These are phyloP conservation scores for Coemansia erecta DNA, from an alignment of 192 early-diverging fungal genomes.

Conservation along the genomic window DNA sequence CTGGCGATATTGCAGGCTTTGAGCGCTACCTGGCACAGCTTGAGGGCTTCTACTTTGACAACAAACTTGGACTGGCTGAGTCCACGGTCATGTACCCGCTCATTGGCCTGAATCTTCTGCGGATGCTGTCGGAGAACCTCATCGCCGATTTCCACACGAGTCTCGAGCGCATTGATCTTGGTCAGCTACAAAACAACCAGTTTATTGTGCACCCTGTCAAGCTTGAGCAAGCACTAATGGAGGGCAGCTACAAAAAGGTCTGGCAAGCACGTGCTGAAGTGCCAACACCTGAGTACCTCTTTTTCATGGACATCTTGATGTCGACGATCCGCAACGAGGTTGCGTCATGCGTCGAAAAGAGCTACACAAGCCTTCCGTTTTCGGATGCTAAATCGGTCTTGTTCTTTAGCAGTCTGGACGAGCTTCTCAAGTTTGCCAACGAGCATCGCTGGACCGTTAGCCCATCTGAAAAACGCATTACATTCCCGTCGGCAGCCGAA, in stretches of 20 bases:
- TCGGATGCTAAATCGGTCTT: conserved; percentile 89
- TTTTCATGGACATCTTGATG: conserved; percentile 95
- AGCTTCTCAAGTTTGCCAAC: conserved; percentile 81
- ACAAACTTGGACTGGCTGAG: conserved; percentile 57
- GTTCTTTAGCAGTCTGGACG: conserved; percentile 80
- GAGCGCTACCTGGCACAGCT: conserved; percentile 95
- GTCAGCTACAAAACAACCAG: conserved; percentile 73
- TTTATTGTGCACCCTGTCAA: conserved; percentile 90
- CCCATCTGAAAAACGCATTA: conserved; percentile 74
- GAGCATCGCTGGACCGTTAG: conserved; percentile 85
- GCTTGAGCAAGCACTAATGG: conserved; percentile 97
- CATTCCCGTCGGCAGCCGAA: conserved; percentile 68
- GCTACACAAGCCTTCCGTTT: conserved; percentile 81
- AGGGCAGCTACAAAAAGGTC: conserved; percentile 95
- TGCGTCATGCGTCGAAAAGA: conserved; percentile 93
- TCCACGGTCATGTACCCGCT: conserved; percentile 86
- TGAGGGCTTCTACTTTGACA: conserved; percentile 81
- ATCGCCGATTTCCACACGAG: conserved; percentile 99
- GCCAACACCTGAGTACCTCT: conserved; percentile 86
- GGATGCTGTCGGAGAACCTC: conserved; percentile 88
- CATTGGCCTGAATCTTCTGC: conserved; percentile 89
- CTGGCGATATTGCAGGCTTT: conserved; percentile 88
- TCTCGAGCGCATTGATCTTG: conserved; percentile 84
- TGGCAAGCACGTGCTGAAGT: conserved; percentile 89
- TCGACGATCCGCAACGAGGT: conserved; percentile 93